A percentile compares a stretch with the other conserved stretches of the same genome.
Conservation (phyloP, 345 rosid species). For the Euphorbia peplus region DNA sequence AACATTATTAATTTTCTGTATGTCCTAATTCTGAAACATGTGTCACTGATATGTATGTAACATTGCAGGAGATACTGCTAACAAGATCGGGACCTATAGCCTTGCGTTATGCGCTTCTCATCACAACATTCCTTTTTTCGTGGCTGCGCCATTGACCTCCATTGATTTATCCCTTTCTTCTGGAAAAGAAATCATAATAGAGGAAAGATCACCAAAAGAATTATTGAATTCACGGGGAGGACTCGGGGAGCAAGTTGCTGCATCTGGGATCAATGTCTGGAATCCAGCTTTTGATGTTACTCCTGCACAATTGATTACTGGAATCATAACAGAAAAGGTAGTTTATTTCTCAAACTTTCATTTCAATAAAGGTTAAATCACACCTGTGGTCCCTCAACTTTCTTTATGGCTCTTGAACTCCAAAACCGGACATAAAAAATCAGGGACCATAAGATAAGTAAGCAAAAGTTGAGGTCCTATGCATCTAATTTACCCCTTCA, state of each 20-base stretch:
- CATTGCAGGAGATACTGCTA: slow-evolving; percentile 83
- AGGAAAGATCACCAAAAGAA: slow-evolving; percentile 79
- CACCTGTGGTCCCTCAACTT: no score
- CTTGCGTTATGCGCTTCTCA: slow-evolving; percentile 75
- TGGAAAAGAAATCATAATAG: slow-evolving; percentile 72
- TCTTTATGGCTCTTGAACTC: no score
- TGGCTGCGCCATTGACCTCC: slow-evolving; percentile 91
- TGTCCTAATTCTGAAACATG: slow-evolving; percentile 1
- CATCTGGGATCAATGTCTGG: slow-evolving; percentile 87
- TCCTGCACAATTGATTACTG: slow-evolving; percentile 70
- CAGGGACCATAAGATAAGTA: no score
- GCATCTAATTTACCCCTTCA: no score
- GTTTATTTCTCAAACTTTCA: not conserved
- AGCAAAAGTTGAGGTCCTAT: no score
- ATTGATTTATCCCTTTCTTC: slow-evolving; percentile 73
- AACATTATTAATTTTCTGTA: slow-evolving; percentile 14
- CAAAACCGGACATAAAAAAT: no score
- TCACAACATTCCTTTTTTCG: slow-evolving; percentile 71
- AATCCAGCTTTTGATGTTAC: slow-evolving; percentile 96
- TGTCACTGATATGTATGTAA: slow-evolving; percentile 4
- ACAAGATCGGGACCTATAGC: slow-evolving; percentile 96
- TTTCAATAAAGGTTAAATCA: no score
- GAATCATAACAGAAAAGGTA: slow-evolving; percentile 85
- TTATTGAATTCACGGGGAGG: slow-evolving; percentile 75
- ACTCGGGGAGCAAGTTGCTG: slow-evolving; percentile 95